Conservation (phyloP, 305 asterid species). For the Withania somnifera region DNA sequence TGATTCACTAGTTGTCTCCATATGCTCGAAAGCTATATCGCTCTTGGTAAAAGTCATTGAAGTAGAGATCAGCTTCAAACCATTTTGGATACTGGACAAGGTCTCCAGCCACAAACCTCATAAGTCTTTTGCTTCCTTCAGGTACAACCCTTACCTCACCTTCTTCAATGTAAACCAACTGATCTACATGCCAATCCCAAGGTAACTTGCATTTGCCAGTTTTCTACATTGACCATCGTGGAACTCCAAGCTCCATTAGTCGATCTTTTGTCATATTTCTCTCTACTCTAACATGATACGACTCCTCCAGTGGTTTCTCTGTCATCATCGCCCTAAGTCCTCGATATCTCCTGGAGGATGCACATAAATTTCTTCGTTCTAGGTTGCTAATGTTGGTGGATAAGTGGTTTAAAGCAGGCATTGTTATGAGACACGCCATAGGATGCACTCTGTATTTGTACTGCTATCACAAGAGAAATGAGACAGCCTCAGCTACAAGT, state of each 20-base stretch:
- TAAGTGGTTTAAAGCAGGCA: slow-evolving; percentile 29
- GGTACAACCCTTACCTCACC: slow-evolving; percentile 97
- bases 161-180: slow-evolving; percentile 84
- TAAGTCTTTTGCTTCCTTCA: slow-evolving; percentile 65
- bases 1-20: slow-evolving; percentile 54
- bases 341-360: slow-evolving; percentile 7
- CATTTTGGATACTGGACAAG: slow-evolving; percentile 90
- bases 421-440: slow-evolving; percentile 38
- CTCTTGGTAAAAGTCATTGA: slow-evolving; percentile 81
- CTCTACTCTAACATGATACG: slow-evolving; percentile 79
- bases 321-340: slow-evolving; percentile 36
- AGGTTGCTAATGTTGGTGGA: slow-evolving; percentile 8
- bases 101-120: slow-evolving; percentile 82
- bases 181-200: slow-evolving; percentile 99
- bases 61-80: slow-evolving; percentile 92
- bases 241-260: slow-evolving; percentile 55
- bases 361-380: not conserved
- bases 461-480: not conserved
- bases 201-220: slow-evolving; percentile 88
- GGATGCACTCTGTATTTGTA: not conserved
- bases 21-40: slow-evolving; percentile 73
- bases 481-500: not conserved
- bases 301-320: slow-evolving; percentile 83
- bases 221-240: slow-evolving; percentile 81
- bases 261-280: slow-evolving; percentile 50